Base-by-base conservation (phyloP, 495 filamentous ascomycete species). In the Elasticomyces elasticus region DNA sequence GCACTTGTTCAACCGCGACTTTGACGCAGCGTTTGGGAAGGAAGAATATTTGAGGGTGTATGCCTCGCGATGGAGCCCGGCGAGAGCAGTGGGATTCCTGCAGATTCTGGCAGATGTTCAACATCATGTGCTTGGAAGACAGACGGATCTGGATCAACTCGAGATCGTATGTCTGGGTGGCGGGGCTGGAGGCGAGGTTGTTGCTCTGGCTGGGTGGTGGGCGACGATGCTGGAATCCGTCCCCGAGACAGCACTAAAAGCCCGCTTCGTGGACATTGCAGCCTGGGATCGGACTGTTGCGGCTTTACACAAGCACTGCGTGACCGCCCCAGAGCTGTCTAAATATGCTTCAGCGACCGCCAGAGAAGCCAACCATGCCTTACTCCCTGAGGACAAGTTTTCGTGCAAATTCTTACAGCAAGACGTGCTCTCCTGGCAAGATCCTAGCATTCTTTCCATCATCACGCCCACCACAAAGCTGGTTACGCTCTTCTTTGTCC, bases 401-500 rank as follows among this genome's bases (percentile, higher is more conserved):
- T 58, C 60, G 0, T 63, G 79, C 5, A 59, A 56, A 0, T 89
- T 89, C 63, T 55, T 70, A 15, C 79, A 80, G 50, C 60, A 72
- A 6, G 85, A 95, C 65, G 69, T 87, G 17, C 76, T 96, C 1
- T 52, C 66, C 5, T 56, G 82, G 0, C 58, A 67, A 1, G 67
- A 71, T 9, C 52, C 65, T 0, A 64, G 67, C 0, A 65, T 87
- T 3, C 41, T 61, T 11, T 47, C 61, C 10, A 37, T 80, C 0
- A 51, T 82, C 1, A 62, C 52, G 3, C 28, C 28, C 38, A 56
- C 55, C 48, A 76, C 68, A 42, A 58, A 68, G 2, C 73, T 97
- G 0, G 73, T 92, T 4, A 95, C 92, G 0, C 68, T 96, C 0
- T 81, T 96, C 69, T 97, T 96, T 75, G 95, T 90, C 0, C 78